Percentiles rank a stretch among this genome's conserved stretches.
Evolutionary conservation across 2,329 filamentous ascomycete species (phyloP).

Genomic region (Sclerotinia sclerotiorum): DNA sequence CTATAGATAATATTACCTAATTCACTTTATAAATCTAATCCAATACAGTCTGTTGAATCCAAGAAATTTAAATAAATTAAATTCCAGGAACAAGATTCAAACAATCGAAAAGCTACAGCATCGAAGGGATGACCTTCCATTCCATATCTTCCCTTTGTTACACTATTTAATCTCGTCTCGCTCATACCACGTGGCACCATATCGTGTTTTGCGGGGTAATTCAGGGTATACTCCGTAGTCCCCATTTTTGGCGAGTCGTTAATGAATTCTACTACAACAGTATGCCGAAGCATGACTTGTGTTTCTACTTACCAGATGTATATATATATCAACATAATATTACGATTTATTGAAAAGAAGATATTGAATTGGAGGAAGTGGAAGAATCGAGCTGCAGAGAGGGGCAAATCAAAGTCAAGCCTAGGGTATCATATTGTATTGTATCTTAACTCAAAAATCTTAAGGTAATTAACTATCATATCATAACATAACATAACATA

Average conservation of each 20-base stretch:
- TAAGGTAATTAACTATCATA: neutral
- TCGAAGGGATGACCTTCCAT: neutral
- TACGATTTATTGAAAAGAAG: constrained; percentile 53
- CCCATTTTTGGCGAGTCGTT: neutral
- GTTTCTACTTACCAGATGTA: neutral
- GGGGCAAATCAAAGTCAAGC: too few species aligned
- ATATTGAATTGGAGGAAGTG: constrained; percentile 54
- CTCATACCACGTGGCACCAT: neutral
- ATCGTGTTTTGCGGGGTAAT: constrained; percentile 9
- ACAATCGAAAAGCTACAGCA: neutral
- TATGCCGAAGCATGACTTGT: neutral
- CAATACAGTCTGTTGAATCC: too few species aligned
- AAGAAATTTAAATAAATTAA: neutral
- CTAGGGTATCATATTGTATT: too few species aligned
- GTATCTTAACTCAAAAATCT: neutral
- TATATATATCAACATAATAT: neutral
- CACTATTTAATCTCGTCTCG: neutral
- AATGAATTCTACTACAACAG: neutral
- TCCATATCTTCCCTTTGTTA: neutral
- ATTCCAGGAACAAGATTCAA: neutral
- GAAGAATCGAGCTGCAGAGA: neutral
- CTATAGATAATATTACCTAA: neutral
- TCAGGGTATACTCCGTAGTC: neutral
- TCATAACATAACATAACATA: neutral
- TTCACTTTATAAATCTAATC: neutral